These are phyloP conservation scores for Tricholoma terreum DNA, from an alignment of 768 basidiomycete genomes.

Conservation along the genomic window DNA sequence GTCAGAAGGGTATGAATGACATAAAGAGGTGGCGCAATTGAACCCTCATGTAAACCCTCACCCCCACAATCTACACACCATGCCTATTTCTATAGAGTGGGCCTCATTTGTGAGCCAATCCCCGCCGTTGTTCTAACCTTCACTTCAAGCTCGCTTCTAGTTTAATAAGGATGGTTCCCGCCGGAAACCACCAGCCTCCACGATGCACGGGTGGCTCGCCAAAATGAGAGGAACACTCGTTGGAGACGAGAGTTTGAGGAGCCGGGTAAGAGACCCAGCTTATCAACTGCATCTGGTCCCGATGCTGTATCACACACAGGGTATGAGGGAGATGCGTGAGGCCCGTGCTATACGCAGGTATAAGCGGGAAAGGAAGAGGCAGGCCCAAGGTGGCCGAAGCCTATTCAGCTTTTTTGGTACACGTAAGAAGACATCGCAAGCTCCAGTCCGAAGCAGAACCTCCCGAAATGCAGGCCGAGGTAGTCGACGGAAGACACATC, in stretches of 20 bases:
- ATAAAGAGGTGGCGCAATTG: neutral
- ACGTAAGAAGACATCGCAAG: slow-evolving; percentile 12
- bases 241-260: slow-evolving; percentile 58
- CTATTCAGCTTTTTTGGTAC: slow-evolving; percentile 19
- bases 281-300: neutral
- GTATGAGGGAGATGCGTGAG: slow-evolving; percentile 68
- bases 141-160: slow-evolving; percentile 19
- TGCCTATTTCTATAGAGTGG: slow-evolving; percentile 41
- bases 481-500: slow-evolving; percentile 6
- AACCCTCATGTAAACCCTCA: slow-evolving; percentile 1
- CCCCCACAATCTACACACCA: slow-evolving; percentile 4
- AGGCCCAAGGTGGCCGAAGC: slow-evolving; percentile 15
- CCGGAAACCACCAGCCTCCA: slow-evolving; percentile 48
- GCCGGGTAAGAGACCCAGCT: slow-evolving; percentile 29
- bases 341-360: slow-evolving; percentile 35
- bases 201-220: slow-evolving; percentile 76
- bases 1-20: neutral
- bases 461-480: slow-evolving; percentile 9
- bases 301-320: slow-evolving; percentile 30
- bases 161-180: slow-evolving; percentile 43
- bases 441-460: neutral
- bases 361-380: slow-evolving; percentile 19
- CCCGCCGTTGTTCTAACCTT: slow-evolving; percentile 2
- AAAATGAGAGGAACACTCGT: slow-evolving; percentile 72
- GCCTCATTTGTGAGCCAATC: slow-evolving; percentile 35